phyloP scores from a whole-genome alignment of 2,329 filamentous ascomycete species.

The Fusarium nodosum region DNA sequence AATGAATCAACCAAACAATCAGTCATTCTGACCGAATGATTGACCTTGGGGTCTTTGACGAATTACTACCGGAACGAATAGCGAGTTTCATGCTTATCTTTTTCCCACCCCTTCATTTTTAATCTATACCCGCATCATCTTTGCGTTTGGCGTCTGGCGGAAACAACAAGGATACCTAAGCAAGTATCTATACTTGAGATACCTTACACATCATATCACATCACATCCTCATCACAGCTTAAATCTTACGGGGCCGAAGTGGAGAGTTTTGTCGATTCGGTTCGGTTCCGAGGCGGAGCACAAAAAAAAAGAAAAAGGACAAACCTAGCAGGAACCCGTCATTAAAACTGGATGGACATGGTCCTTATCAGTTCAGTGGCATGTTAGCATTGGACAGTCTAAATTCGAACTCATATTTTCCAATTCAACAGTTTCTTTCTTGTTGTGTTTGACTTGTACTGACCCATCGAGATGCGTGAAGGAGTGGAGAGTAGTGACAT shows the following conservation, averaged over 20 bases:
- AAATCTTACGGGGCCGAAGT: slow-evolving; percentile 30
- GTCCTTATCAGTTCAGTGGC: background rate
- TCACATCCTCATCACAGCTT: background rate
- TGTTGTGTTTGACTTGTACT: background rate
- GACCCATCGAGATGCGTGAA: background rate
- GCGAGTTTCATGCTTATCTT: slow-evolving; percentile 9
- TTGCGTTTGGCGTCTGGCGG: slow-evolving; percentile 37
- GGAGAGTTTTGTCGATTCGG: slow-evolving; percentile 22
- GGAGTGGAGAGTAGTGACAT: background rate
- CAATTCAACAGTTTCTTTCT: background rate
- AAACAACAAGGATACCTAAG: slow-evolving; percentile 25
- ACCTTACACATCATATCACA: slow-evolving; percentile 1
- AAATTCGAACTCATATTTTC: background rate
- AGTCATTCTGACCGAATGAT: background rate
- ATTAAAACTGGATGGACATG: background rate
- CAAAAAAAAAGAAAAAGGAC: background rate
- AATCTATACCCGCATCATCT: slow-evolving; percentile 43
- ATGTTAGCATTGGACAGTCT: background rate
- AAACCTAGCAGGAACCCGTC: background rate
- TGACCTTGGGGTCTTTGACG: slow-evolving; percentile 8
- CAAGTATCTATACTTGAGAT: background rate
- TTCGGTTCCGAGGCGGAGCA: slow-evolving; percentile 35
- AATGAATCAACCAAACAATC: background rate
- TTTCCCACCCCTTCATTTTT: slow-evolving; percentile 10
- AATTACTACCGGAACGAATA: slow-evolving; percentile 27